Evolutionary conservation across 768 basidiomycete species (phyloP).

Genomic region (Tulasnella sp.): DNA sequence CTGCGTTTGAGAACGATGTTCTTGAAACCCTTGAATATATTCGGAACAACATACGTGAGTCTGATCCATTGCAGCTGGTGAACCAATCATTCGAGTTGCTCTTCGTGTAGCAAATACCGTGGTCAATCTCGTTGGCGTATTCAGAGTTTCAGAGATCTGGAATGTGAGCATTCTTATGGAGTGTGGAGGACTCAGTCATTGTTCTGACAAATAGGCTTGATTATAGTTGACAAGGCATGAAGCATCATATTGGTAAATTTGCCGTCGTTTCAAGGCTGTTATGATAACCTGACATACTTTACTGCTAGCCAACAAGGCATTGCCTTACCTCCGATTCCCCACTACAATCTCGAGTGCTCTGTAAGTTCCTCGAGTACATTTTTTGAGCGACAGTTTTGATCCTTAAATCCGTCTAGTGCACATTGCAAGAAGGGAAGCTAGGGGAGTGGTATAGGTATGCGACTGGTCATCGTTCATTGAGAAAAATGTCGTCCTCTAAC

Average conservation of each 20-base stretch:
- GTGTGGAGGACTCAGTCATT: not conserved
- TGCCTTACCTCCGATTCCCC: constrained; percentile 9
- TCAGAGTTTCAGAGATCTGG: constrained; percentile 18
- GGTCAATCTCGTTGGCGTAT: constrained; percentile 16
- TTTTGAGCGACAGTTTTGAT: not conserved
- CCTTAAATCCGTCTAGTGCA: constrained; percentile 10
- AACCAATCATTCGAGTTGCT: not conserved
- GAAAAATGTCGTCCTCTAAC: too few species aligned
- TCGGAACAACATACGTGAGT: constrained; percentile 15
- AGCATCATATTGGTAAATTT: constrained; percentile 8
- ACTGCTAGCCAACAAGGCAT: constrained; percentile 11
- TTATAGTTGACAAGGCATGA: constrained; percentile 2
- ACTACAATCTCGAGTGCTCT: constrained; percentile 15
- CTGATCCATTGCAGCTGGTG: too few species aligned
- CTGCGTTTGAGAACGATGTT: constrained; percentile 15
- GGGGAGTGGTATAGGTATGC: constrained; percentile 10
- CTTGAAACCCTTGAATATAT: constrained; percentile 13
- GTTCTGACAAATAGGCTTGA: not conserved
- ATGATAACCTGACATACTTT: not conserved
- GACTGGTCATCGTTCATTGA: too few species aligned
- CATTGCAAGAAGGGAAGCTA: constrained; percentile 10
- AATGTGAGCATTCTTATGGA: constrained; percentile 4
- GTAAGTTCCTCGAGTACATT: constrained; percentile 4
- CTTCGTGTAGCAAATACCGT: constrained; percentile 13
- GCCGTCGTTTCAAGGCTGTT: not conserved